Conservation (phyloP, 768 basidiomycete genomes). For the Phallus indusiatus region DNA sequence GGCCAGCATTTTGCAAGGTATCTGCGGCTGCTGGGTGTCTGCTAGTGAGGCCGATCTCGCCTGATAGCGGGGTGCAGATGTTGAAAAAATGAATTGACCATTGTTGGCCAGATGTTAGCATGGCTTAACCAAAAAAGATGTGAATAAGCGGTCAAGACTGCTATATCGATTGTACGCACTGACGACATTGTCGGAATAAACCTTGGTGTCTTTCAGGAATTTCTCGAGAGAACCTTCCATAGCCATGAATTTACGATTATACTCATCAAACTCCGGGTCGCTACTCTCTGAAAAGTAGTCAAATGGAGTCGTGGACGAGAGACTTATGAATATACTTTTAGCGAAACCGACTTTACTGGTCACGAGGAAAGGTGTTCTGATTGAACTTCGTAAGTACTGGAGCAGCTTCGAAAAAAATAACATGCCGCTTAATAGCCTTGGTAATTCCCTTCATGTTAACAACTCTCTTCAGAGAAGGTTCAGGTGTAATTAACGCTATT, state of each 20-base stretch:
- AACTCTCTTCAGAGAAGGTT: no score
- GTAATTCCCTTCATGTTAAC: conserved; percentile 71
- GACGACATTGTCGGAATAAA: conserved; percentile 76
- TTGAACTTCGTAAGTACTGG: neutral
- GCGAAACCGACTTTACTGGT: conserved; percentile 83
- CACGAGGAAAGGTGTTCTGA: conserved; percentile 82
- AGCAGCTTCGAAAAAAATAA: neutral
- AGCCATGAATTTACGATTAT: conserved; percentile 61
- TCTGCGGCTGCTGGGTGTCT: conserved; percentile 71
- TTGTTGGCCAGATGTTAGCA: conserved; percentile 57
- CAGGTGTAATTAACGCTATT: no score
- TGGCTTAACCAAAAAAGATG: conserved; percentile 30
- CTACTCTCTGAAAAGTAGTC: conserved; percentile 45
- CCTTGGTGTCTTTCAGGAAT: conserved; percentile 83
- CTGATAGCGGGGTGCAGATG: conserved; percentile 54
- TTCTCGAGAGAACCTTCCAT: conserved; percentile 82
- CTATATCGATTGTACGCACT: conserved; percentile 21
- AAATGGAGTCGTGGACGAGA: neutral
- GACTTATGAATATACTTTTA: conserved; percentile 57
- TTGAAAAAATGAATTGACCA: conserved; percentile 55
- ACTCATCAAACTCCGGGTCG: conserved; percentile 89
- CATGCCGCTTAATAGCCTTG: conserved; percentile 69
- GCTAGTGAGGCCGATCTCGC: conserved; percentile 70
- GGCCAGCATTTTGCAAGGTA: conserved; percentile 69
- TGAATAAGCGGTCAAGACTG: neutral